Evolutionary conservation across 495 filamentous ascomycete genomes (phyloP).

Genomic region (Filosporella fistucella): DNA sequence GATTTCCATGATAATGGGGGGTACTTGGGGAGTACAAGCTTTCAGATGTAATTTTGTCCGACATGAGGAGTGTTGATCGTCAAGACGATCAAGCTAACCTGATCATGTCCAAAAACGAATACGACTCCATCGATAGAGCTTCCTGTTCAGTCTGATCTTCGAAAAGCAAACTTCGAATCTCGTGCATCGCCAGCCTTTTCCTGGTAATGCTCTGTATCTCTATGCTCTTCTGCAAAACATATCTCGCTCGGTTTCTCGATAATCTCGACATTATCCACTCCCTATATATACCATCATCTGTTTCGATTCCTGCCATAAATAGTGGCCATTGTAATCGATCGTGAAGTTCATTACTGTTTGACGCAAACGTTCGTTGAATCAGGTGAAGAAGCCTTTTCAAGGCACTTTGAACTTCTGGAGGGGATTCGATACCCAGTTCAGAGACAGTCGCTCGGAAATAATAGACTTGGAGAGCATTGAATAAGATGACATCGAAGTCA

Average conservation of each 20-base stretch:
- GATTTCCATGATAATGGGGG: too few relatives aligned
- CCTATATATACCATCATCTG: slow-evolving; percentile 1
- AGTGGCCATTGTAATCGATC: slow-evolving; percentile 12
- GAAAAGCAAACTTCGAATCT: slow-evolving; percentile 4
- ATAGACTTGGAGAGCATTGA: slow-evolving; percentile 38
- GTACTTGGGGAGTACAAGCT: too few relatives aligned
- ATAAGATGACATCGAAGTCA: slow-evolving; percentile 41
- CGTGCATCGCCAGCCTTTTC: not conserved
- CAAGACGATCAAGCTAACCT: too few relatives aligned
- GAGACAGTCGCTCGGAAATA: slow-evolving; percentile 35
- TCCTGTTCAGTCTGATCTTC: too few relatives aligned
- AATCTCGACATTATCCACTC: slow-evolving; percentile 1
- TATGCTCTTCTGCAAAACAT: not conserved
- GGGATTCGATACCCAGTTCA: slow-evolving; percentile 24
- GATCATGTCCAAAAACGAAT: too few relatives aligned
- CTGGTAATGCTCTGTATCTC: not conserved
- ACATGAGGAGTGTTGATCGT: too few relatives aligned
- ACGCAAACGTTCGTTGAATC: slow-evolving; percentile 7
- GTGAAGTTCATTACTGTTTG: slow-evolving; percentile 9
- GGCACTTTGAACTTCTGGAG: not conserved
- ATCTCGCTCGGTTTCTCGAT: not conserved
- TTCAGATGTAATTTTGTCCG: too few relatives aligned
- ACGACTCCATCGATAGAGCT: too few relatives aligned
- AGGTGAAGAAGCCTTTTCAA: not conserved
- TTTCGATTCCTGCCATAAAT: slow-evolving; percentile 10